These are phyloP conservation scores for Aspergillus sclerotialis DNA, from an alignment of 2,329 filamentous ascomycete species.

Conservation along the genomic window DNA sequence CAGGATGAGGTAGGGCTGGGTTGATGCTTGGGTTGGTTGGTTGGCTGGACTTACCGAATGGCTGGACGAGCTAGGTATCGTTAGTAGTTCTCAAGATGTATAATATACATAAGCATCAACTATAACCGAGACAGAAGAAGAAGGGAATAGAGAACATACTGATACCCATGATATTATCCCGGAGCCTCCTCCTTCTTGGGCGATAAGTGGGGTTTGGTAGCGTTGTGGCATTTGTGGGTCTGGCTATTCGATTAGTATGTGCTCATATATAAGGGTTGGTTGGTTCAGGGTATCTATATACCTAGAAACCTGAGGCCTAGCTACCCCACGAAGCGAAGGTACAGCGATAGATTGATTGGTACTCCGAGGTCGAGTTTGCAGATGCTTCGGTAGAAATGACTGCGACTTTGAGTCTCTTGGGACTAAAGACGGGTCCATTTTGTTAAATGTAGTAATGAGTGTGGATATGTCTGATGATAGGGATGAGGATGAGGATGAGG, in stretches of 20 bases:
- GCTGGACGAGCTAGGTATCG: conserved; percentile 17
- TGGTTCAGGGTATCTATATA: no score
- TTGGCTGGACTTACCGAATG: conserved; percentile 18
- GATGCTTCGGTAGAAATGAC: not conserved
- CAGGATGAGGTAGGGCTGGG: not conserved
- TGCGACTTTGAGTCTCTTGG: not conserved
- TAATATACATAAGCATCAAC: not conserved
- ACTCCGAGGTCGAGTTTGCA: no score
- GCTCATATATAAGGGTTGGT: no score
- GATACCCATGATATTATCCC: conserved; percentile 22
- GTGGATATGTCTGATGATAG: no score
- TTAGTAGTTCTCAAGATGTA: not conserved
- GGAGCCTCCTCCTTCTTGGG: conserved; percentile 6
- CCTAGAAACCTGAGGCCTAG: no score
- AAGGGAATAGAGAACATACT: conserved; percentile 14
- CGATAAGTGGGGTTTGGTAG: not conserved
- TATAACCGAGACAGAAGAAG: not conserved
- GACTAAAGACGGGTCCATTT: not conserved
- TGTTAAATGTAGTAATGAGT: no score
- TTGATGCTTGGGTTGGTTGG: not conserved
- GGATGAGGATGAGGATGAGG: no score
- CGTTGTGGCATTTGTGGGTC: no score
- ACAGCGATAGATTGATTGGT: no score
- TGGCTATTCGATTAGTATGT: no score
- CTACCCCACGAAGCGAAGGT: no score